These are phyloP conservation scores for Ogataea wickerhamii DNA, from an alignment of 805 yeast genomes.

Conservation along the genomic window DNA sequence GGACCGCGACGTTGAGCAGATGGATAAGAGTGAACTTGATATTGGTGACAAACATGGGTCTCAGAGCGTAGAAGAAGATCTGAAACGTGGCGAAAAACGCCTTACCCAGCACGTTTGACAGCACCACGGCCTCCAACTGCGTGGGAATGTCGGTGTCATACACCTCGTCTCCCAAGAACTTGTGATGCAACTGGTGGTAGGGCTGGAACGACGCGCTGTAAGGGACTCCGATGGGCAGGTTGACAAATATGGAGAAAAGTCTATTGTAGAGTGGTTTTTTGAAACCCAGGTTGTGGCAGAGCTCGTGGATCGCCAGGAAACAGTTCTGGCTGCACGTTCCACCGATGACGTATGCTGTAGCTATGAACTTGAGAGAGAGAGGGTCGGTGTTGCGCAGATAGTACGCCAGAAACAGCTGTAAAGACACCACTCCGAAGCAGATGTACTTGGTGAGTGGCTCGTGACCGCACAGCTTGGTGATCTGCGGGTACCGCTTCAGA, in stretches of 20 bases:
- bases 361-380: constrained; percentile 50
- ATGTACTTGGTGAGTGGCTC: constrained; percentile 85
- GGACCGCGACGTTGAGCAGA: constrained; percentile 60
- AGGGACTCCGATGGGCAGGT: constrained; percentile 86
- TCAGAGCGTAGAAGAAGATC: constrained; percentile 79
- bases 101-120: constrained; percentile 79
- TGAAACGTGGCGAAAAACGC: constrained; percentile 89
- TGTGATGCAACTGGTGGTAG: constrained; percentile 88
- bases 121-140: constrained; percentile 62
- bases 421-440: constrained; percentile 55
- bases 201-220: constrained; percentile 87
- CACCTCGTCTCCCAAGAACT: constrained; percentile 78
- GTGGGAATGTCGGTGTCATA: constrained; percentile 91
- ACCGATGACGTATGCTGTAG: constrained; percentile 72
- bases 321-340: constrained; percentile 83
- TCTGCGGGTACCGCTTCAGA: constrained; percentile 72
- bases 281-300: constrained; percentile 81
- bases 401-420: constrained; percentile 69
- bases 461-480: constrained; percentile 74
- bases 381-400: constrained; percentile 53
- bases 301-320: constrained; percentile 84
- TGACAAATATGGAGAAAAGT: constrained; percentile 70
- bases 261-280: constrained; percentile 74
- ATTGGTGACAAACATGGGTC: constrained; percentile 84
- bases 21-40: constrained; percentile 75